These are phyloP conservation scores for Cercis canadensis DNA, from an alignment of 306 rosid genomes.

Conservation along the genomic window DNA sequence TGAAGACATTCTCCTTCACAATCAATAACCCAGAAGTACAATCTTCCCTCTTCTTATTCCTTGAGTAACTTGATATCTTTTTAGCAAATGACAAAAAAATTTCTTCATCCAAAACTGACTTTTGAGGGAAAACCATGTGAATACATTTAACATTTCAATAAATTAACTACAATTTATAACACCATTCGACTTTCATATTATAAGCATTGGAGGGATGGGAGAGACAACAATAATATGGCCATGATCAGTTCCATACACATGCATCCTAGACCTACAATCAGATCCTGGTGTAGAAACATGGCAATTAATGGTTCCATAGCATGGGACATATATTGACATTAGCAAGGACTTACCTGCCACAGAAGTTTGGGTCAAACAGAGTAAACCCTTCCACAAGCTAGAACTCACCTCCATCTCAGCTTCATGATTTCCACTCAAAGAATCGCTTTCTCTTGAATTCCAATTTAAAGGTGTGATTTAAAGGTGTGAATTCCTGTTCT, in stretches of 20 bases:
- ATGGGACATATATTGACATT: slow-evolving; percentile 12
- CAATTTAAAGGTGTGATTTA: too few species aligned
- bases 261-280: not conserved
- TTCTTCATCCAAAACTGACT: not conserved
- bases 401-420: too few species aligned
- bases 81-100: not conserved
- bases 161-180: not conserved
- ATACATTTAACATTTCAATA: not conserved
- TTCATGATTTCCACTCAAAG: too few species aligned
- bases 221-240: not conserved
- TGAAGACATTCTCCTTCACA: slow-evolving; percentile 6
- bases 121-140: not conserved
- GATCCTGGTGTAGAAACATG: not conserved
- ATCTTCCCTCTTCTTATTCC: not conserved
- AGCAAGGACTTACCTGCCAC: slow-evolving; percentile 74
- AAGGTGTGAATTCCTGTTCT: too few species aligned
- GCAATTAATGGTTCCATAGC: not conserved
- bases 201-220: not conserved
- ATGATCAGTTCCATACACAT: not conserved
- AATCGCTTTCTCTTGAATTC: too few species aligned
- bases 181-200: not conserved
- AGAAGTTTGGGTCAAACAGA: slow-evolving; percentile 93
- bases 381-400: too few species aligned
- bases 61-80: not conserved
- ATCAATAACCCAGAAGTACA: slow-evolving; percentile 11